Evolutionary conservation across 2,329 filamentous ascomycete species (phyloP).

Genomic region (Capronia coronata): DNA sequence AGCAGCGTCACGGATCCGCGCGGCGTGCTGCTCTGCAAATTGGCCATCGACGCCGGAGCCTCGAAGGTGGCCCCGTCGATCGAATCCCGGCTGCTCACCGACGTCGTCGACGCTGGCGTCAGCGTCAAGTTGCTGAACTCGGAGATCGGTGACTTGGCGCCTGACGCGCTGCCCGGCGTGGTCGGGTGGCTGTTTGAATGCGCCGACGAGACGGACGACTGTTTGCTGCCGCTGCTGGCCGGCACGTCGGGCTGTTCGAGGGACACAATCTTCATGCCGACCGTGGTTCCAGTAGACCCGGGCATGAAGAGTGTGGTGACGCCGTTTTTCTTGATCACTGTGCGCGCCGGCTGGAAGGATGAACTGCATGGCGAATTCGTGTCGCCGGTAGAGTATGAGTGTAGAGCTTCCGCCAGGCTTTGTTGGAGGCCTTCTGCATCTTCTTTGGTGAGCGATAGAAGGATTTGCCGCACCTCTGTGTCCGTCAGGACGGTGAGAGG

Average conservation of each 20-base stretch:
- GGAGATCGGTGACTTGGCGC: slow-evolving; percentile 34
- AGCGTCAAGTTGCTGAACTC: slow-evolving; percentile 34
- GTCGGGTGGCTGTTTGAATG: neutral
- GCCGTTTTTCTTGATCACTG: slow-evolving; percentile 55
- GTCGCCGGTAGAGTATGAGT: slow-evolving; percentile 58
- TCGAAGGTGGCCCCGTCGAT: slow-evolving; percentile 28
- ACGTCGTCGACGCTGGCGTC: slow-evolving; percentile 32
- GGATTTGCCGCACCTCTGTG: slow-evolving; percentile 49
- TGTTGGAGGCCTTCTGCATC: slow-evolving; percentile 54
- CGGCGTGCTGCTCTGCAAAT: slow-evolving; percentile 42
- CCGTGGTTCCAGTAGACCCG: slow-evolving; percentile 52
- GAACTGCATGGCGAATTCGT: slow-evolving; percentile 54
- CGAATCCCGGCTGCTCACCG: slow-evolving; percentile 25
- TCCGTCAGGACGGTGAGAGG: slow-evolving; percentile 55
- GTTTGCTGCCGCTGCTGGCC: neutral
- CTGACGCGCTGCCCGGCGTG: slow-evolving; percentile 27
- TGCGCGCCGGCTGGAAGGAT: slow-evolving; percentile 56
- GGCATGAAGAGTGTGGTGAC: slow-evolving; percentile 63
- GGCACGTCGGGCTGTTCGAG: slow-evolving; percentile 35
- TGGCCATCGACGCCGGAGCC: slow-evolving; percentile 31
- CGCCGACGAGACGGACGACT: slow-evolving; percentile 11
- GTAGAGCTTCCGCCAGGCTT: slow-evolving; percentile 54
- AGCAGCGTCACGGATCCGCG: slow-evolving; percentile 55
- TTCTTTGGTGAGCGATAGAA: slow-evolving; percentile 51
- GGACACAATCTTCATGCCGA: slow-evolving; percentile 61